Conservation (phyloP, 768 basidiomycete species). For the Tulasnella sp. region DNA sequence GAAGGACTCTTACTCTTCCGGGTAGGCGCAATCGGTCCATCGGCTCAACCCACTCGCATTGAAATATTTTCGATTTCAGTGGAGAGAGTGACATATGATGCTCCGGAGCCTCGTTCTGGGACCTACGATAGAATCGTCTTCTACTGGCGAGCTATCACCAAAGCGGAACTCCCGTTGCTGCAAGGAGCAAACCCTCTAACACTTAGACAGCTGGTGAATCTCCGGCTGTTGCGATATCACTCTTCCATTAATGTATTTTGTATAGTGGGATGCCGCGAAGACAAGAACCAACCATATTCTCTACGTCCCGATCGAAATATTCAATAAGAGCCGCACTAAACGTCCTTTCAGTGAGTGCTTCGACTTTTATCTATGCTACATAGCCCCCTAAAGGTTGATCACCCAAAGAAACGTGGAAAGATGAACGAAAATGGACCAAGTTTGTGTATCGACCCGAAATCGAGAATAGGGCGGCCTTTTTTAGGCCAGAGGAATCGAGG, state of each 20-base stretch:
- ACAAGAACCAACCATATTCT: neutral
- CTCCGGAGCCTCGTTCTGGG: neutral
- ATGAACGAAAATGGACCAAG: neutral
- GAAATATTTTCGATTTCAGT: neutral
- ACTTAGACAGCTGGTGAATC: neutral
- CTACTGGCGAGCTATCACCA: neutral
- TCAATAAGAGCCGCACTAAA: neutral
- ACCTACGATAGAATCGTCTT: neutral
- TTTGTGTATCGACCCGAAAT: neutral
- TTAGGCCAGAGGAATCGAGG: neutral
- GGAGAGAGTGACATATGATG: neutral
- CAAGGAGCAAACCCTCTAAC: neutral
- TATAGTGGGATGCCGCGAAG: neutral
- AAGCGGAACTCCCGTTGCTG: neutral
- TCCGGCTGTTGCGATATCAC: neutral
- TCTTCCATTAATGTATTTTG: neutral
- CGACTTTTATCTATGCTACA: neutral
- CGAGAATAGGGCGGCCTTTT: neutral
- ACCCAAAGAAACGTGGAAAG: neutral
- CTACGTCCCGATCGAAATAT: neutral
- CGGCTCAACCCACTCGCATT: neutral
- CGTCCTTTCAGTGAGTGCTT: neutral
- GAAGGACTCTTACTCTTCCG: neutral
- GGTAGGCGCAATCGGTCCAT: neutral
- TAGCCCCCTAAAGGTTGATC: neutral